phyloP scores from a whole-genome alignment of 495 filamentous ascomycete genomes.

The Neurospora sublineolata region DNA sequence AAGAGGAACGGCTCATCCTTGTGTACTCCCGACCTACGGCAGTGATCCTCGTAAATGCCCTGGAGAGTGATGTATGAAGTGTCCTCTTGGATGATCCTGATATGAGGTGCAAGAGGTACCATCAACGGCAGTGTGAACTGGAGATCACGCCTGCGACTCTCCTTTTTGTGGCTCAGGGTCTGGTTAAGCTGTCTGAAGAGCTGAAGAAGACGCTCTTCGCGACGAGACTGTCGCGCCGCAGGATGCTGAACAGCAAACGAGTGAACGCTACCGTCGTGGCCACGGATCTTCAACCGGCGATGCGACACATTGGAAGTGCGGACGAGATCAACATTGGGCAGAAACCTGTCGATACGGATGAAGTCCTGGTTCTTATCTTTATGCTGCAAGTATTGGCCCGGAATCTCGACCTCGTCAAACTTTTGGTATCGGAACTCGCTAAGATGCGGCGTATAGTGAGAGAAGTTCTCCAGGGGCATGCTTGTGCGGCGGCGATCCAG shows the following conservation, averaged over 20 bases:
- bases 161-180: slow-evolving; percentile 77
- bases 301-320: slow-evolving; percentile 81
- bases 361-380: slow-evolving; percentile 99
- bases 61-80: slow-evolving; percentile 88
- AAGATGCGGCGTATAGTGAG: slow-evolving; percentile 66
- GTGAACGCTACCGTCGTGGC: slow-evolving; percentile 94
- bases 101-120: slow-evolving; percentile 84
- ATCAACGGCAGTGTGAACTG: slow-evolving; percentile 93
- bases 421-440: slow-evolving; percentile 96
- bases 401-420: slow-evolving; percentile 96
- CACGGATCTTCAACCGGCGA: slow-evolving; percentile 84
- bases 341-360: slow-evolving; percentile 88
- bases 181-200: slow-evolving; percentile 98
- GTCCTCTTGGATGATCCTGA: slow-evolving; percentile 90
- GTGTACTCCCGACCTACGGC: slow-evolving; percentile 67
- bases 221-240: slow-evolving; percentile 75
- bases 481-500: slow-evolving; percentile 70
- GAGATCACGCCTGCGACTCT: slow-evolving; percentile 83
- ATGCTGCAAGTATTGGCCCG: slow-evolving; percentile 91
- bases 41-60: slow-evolving; percentile 90
- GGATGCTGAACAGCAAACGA: slow-evolving; percentile 93
- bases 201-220: slow-evolving; percentile 90
- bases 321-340: slow-evolving; percentile 86
- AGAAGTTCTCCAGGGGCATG: slow-evolving; percentile 54
- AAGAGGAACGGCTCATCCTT: slow-evolving; percentile 94